Conservation (phyloP, 2,329 filamentous ascomycete genomes). For the Neurospora sp. region DNA sequence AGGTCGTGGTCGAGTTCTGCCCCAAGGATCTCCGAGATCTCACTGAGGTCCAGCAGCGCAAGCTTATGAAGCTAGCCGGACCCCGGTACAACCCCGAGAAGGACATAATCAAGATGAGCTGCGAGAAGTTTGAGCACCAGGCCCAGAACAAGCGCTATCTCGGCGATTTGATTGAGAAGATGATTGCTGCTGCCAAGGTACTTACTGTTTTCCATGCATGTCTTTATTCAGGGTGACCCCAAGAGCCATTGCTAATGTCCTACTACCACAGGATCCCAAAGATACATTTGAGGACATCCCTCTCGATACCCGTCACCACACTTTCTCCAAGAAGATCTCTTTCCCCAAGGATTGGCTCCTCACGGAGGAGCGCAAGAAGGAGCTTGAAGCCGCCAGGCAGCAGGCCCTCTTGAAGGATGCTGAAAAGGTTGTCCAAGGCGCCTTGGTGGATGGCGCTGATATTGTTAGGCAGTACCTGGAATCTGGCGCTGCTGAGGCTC, state of each 20-base stretch:
- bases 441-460: slow-evolving; percentile 47
- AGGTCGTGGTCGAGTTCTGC: slow-evolving; percentile 88
- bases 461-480: slow-evolving; percentile 33
- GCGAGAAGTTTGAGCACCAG: slow-evolving; percentile 77
- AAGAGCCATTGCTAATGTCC: not conserved
- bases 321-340: slow-evolving; percentile 50
- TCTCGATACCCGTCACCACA: slow-evolving; percentile 79
- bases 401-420: slow-evolving; percentile 44
- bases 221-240: not conserved
- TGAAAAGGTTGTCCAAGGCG: slow-evolving; percentile 39
- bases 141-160: slow-evolving; percentile 97
- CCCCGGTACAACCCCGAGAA: slow-evolving; percentile 78
- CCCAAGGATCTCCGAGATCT: slow-evolving; percentile 59
- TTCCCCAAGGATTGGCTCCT: slow-evolving; percentile 82
- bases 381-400: slow-evolving; percentile 53
- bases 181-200: slow-evolving; percentile 67
- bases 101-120: slow-evolving; percentile 77
- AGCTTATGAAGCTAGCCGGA: slow-evolving; percentile 81
- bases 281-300: slow-evolving; percentile 87
- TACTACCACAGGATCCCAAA: slow-evolving; percentile 43
- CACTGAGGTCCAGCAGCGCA: slow-evolving; percentile 56
- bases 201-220: not conserved
- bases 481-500: slow-evolving; percentile 7
- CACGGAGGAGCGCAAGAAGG: slow-evolving; percentile 55
- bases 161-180: slow-evolving; percentile 61